These are phyloP conservation scores for Canavalia gladiata DNA, from an alignment of 306 rosid genomes.

Conservation along the genomic window DNA sequence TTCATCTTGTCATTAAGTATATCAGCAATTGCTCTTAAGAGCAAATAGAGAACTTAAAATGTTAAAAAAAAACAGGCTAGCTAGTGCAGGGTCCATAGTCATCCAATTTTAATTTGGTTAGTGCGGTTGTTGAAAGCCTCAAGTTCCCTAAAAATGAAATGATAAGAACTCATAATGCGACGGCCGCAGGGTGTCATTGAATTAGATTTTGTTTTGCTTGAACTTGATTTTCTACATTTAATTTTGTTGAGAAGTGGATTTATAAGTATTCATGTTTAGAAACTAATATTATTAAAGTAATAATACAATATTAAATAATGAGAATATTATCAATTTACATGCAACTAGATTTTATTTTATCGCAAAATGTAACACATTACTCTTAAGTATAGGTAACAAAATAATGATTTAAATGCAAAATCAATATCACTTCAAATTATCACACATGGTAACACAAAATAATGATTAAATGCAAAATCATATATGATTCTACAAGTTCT, in stretches of 20 bases:
- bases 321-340: background rate
- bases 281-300: background rate
- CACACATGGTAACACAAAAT: background rate
- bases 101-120: conserved; percentile 26
- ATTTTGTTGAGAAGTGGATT: background rate
- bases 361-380: background rate
- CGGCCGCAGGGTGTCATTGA: background rate
- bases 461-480: background rate
- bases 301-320: background rate
- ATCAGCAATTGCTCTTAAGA: conserved; percentile 14
- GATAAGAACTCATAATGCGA: background rate
- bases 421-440: background rate
- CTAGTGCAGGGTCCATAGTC: conserved; percentile 14
- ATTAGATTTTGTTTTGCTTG: background rate
- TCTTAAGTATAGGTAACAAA: background rate
- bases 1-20: conserved; percentile 3
- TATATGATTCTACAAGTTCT: background rate
- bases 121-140: conserved; percentile 38
- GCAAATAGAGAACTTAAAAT: background rate
- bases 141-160: background rate
- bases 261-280: background rate
- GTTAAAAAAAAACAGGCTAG: background rate
- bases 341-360: background rate
- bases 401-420: conserved; percentile 4
- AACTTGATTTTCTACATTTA: background rate